Percentiles rank a stretch among this genome's conserved stretches.
phyloP scores from a whole-genome alignment of 2,329 filamentous ascomycete genomes.

The Aspergillus ochraceus region DNA sequence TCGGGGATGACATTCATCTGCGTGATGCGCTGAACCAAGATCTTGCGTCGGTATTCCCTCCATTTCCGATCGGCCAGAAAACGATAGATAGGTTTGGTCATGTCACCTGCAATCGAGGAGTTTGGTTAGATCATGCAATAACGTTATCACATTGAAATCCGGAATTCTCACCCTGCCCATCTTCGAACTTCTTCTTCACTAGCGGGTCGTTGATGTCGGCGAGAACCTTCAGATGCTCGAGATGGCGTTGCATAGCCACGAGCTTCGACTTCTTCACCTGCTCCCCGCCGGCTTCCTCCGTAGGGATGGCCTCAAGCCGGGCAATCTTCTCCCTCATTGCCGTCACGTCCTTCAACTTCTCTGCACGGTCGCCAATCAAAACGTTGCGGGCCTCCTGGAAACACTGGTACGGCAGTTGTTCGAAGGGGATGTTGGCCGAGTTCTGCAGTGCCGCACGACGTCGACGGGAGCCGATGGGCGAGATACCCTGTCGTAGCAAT shows the following conservation, averaged over 20 bases:
- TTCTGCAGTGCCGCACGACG: constrained; percentile 71
- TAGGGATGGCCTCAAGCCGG: constrained; percentile 60
- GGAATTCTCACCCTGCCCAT: constrained; percentile 67
- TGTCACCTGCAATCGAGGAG: constrained; percentile 66
- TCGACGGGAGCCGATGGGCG: constrained; percentile 80
- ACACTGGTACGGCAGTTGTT: constrained; percentile 93
- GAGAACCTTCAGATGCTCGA: constrained; percentile 80
- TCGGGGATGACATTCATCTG: constrained; percentile 90
- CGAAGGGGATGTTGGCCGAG: constrained; percentile 74
- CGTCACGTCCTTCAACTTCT: constrained; percentile 75
- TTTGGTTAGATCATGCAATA: constrained; percentile 19
- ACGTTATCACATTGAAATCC: neutral
- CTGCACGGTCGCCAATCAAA: constrained; percentile 72
- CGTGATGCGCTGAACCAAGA: constrained; percentile 80
- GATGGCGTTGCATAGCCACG: constrained; percentile 66
- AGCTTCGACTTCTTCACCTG: constrained; percentile 66
- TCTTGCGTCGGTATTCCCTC: constrained; percentile 75
- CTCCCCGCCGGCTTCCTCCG: constrained; percentile 62
- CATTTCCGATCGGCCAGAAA: constrained; percentile 85
- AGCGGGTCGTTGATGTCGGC: constrained; percentile 94
- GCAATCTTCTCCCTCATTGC: constrained; percentile 68
- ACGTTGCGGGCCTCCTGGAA: constrained; percentile 94
- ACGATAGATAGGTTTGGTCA: constrained; percentile 95
- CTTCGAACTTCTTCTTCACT: constrained; percentile 92
- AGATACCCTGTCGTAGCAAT: constrained; percentile 66